Conservation (phyloP, 1,284 basidiomycete genomes). For the Apiotrichum gamsii region DNA sequence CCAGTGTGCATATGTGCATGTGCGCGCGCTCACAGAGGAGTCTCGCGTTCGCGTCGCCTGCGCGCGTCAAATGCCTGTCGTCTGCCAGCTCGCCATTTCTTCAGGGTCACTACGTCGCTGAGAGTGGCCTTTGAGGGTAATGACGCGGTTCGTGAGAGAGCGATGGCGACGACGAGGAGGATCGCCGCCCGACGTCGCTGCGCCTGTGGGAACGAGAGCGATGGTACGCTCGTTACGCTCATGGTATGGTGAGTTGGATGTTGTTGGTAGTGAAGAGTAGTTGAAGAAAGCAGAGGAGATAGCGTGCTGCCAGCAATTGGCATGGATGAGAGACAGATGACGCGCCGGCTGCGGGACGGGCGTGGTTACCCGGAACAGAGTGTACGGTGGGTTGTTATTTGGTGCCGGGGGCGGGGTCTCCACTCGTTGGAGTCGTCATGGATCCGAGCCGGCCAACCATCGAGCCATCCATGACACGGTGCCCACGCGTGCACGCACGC, state of each 20-base stretch:
- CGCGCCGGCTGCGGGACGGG: too few relatives aligned
- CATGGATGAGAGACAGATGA: too few relatives aligned
- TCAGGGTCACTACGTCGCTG: slow-evolving; percentile 20
- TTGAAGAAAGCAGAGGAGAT: too few relatives aligned
- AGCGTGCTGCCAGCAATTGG: too few relatives aligned
- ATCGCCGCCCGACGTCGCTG: slow-evolving; percentile 12
- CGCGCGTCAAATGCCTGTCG: slow-evolving; percentile 23
- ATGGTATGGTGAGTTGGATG: neutral
- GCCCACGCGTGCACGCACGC: too few relatives aligned
- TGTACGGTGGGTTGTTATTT: too few relatives aligned
- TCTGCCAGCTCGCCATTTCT: slow-evolving; percentile 28
- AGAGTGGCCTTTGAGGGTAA: slow-evolving; percentile 2
- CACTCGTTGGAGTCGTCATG: too few relatives aligned
- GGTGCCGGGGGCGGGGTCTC: too few relatives aligned
- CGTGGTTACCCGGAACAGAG: too few relatives aligned
- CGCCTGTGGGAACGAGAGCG: slow-evolving; percentile 12
- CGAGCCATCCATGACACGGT: too few relatives aligned
- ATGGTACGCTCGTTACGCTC: slow-evolving; percentile 14
- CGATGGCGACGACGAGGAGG: slow-evolving; percentile 16
- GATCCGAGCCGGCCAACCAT: too few relatives aligned
- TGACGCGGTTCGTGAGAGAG: slow-evolving; percentile 3
- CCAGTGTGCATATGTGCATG: neutral
- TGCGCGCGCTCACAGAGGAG: slow-evolving; percentile 33
- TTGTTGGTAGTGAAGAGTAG: neutral
- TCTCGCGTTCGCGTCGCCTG: slow-evolving; percentile 34